Evolutionary conservation across 345 rosid genomes (phyloP).

Genomic region (Eutrema yunnanense): DNA sequence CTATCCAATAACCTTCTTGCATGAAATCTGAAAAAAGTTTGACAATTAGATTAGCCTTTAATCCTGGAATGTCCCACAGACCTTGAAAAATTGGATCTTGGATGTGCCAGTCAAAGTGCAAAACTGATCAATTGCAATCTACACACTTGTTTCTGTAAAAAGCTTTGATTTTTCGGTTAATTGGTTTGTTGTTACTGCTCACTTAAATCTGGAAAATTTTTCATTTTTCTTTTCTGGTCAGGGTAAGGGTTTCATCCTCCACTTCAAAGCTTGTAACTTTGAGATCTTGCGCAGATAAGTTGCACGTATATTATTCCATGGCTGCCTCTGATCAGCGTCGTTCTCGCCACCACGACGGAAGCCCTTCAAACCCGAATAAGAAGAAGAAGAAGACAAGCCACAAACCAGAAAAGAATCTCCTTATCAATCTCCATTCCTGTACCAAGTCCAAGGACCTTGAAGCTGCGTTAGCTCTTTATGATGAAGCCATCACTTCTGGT

Average conservation of each 20-base stretch:
- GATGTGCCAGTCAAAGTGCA: background rate
- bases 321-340: conserved; percentile 18
- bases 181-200: background rate
- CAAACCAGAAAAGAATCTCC: conserved; percentile 54
- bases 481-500: conserved; percentile 35
- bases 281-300: background rate
- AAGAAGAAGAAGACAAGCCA: conserved; percentile 32
- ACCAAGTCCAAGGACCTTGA: conserved; percentile 56
- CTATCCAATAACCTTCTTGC: background rate
- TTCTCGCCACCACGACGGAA: conserved; percentile 3
- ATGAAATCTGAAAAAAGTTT: background rate
- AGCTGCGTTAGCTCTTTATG: conserved; percentile 63
- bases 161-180: background rate
- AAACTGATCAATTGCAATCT: background rate
- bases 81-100: background rate
- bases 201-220: background rate
- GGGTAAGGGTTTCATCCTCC: conserved; percentile 8
- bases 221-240: background rate
- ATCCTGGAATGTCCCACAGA: no score
- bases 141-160: background rate
- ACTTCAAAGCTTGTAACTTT: conserved; percentile 16
- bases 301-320: conserved; percentile 20
- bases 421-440: conserved; percentile 49
- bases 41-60: background rate
- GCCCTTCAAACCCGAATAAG: conserved; percentile 31